A percentile compares a stretch with the other conserved stretches of the same genome.
Conservation (phyloP, 2,329 filamentous ascomycete genomes). For the Lasiodiplodia theobromae region DNA sequence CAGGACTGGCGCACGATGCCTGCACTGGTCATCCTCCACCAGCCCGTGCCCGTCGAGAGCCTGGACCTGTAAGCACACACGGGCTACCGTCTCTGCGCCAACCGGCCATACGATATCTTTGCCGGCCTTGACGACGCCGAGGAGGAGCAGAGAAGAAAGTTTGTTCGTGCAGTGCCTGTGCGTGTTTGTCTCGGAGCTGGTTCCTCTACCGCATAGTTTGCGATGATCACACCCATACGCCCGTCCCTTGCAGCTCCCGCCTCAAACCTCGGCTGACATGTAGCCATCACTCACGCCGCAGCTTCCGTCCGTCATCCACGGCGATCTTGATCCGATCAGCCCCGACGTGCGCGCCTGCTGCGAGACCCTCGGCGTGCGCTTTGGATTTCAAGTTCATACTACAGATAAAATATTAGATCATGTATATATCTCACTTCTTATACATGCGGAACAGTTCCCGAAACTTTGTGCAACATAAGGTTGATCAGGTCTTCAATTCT, state of each 20-base stretch:
- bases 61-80: slow-evolving; percentile 64
- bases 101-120: slow-evolving; percentile 69
- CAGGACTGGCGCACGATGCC: slow-evolving; percentile 35
- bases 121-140: slow-evolving; percentile 42
- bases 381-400: too few species aligned
- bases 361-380: slow-evolving; percentile 55
- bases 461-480: neutral
- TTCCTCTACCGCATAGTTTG: neutral
- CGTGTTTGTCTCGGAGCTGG: neutral
- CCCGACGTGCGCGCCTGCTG: slow-evolving; percentile 72
- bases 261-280: slow-evolving; percentile 11
- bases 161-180: slow-evolving; percentile 38
- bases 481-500: too few species aligned
- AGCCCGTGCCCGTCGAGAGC: slow-evolving; percentile 49
- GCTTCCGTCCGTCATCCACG: slow-evolving; percentile 72
- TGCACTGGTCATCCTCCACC: slow-evolving; percentile 55
- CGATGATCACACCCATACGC: neutral
- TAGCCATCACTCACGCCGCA: slow-evolving; percentile 26
- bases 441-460: too few species aligned
- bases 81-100: slow-evolving; percentile 77
- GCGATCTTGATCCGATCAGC: slow-evolving; percentile 86
- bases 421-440: too few species aligned
- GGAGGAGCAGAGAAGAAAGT: slow-evolving; percentile 37
- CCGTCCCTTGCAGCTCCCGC: neutral
- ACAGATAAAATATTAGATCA: too few species aligned